A percentile compares a stretch with the other conserved stretches of the same genome.
Conservation (phyloP, 2,329 filamentous ascomycete genomes). For the Ophiostoma tasmaniense region DNA sequence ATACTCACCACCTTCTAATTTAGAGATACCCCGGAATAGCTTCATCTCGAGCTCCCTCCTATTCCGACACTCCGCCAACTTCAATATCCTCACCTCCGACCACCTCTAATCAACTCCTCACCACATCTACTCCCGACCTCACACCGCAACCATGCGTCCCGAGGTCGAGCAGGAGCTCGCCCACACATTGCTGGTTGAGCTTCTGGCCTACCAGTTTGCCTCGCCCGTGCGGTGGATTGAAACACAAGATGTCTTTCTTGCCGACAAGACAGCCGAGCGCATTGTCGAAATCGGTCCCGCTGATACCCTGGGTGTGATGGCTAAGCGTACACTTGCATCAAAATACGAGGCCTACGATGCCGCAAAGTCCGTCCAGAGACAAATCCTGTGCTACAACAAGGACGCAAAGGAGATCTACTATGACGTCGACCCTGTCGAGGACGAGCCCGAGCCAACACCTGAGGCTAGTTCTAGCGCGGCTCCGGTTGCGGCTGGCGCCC, state of each 20-base stretch:
- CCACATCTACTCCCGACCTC: neutral
- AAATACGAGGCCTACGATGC: slow-evolving; percentile 99
- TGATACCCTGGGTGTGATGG: slow-evolving; percentile 96
- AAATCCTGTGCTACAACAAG: slow-evolving; percentile 99
- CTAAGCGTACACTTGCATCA: slow-evolving; percentile 85
- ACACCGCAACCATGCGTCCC: slow-evolving; percentile 65
- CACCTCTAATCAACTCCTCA: neutral
- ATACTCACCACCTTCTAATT: slow-evolving; percentile 1
- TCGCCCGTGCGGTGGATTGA: slow-evolving; percentile 99
- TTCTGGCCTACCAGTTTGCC: slow-evolving; percentile 97
- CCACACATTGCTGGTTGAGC: slow-evolving; percentile 95
- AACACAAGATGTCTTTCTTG: slow-evolving; percentile 98
- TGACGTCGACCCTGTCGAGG: slow-evolving; percentile 88
- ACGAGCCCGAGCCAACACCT: slow-evolving; percentile 60
- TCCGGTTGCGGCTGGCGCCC: slow-evolving; percentile 46
- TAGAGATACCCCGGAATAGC: slow-evolving; percentile 15
- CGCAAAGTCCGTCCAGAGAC: slow-evolving; percentile 88
- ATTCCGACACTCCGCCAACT: slow-evolving; percentile 3
- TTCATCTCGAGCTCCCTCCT: slow-evolving; percentile 8
- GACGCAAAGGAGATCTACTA: slow-evolving; percentile 99
- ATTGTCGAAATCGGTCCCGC: slow-evolving; percentile 97
- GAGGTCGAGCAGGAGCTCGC: slow-evolving; percentile 99
- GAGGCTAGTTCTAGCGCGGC: slow-evolving; percentile 34
- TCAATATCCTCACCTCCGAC: neutral
- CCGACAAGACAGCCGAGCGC: slow-evolving; percentile 88